Percentiles rank a stretch among this genome's conserved stretches.
phyloP scores from a whole-genome alignment of 2,329 filamentous ascomycete genomes.

The Lasiodiplodia sp. region DNA sequence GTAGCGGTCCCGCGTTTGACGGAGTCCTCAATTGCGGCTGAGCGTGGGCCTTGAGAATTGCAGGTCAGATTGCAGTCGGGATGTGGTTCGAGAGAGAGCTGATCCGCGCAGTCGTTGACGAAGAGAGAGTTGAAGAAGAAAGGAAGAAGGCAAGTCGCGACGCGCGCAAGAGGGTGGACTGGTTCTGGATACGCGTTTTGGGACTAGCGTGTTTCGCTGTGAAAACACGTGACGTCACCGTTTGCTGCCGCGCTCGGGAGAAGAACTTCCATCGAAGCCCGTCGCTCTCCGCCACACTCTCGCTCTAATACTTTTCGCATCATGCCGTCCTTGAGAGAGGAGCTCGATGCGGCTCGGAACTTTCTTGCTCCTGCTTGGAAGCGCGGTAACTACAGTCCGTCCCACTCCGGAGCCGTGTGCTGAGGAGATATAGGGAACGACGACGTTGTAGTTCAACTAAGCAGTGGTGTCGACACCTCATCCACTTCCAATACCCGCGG shows the following conservation, averaged over 20 bases:
- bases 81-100: constrained; percentile 2
- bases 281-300: constrained; percentile 4
- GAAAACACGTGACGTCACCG: constrained; percentile 24
- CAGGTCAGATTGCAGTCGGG: not conserved
- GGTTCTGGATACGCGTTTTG: constrained; percentile 27
- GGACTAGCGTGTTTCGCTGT: constrained; percentile 27
- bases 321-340: constrained; percentile 38
- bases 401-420: constrained; percentile 9
- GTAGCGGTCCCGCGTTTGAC: constrained; percentile 37
- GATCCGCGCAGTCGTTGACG: constrained; percentile 23
- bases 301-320: not conserved
- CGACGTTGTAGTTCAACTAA: constrained; percentile 20
- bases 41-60: not conserved
- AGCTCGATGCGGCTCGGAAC: constrained; percentile 40
- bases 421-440: constrained; percentile 26
- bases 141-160: not conserved
- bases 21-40: constrained; percentile 40
- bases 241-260: not conserved
- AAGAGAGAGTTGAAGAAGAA: constrained; percentile 21
- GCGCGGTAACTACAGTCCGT: constrained; percentile 19
- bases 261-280: constrained; percentile 13
- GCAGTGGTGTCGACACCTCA: not conserved
- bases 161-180: not conserved
- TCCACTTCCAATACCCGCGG: not conserved
- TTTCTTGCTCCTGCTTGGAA: constrained; percentile 23